These are phyloP conservation scores for Apodospora peruviana DNA, from an alignment of 495 filamentous ascomycete genomes.

Conservation along the genomic window DNA sequence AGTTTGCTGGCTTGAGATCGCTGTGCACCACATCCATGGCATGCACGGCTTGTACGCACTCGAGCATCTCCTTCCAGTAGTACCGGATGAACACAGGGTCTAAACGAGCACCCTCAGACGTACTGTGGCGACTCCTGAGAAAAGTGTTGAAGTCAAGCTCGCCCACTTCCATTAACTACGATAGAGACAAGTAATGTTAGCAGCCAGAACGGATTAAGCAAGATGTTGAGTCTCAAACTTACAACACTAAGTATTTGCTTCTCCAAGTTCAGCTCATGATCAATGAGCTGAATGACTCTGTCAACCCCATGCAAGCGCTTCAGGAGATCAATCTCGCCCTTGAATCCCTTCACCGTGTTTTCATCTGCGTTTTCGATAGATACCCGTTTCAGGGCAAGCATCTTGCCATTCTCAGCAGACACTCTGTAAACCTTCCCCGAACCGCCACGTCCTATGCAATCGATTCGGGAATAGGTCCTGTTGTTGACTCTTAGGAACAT, in stretches of 20 bases:
- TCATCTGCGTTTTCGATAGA: slow-evolving; percentile 88
- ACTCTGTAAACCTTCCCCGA: slow-evolving; percentile 93
- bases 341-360: slow-evolving; percentile 76
- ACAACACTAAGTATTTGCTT: slow-evolving; percentile 81
- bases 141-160: slow-evolving; percentile 92
- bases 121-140: slow-evolving; percentile 60
- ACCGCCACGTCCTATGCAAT: slow-evolving; percentile 85
- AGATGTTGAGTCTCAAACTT: slow-evolving; percentile 25
- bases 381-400: slow-evolving; percentile 89
- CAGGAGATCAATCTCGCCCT: slow-evolving; percentile 93
- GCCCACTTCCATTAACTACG: slow-evolving; percentile 89
- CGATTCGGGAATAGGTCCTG: slow-evolving; percentile 81
- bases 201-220: neutral
- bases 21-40: slow-evolving; percentile 87
- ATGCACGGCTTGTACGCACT: slow-evolving; percentile 87
- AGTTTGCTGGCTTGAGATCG: slow-evolving; percentile 93
- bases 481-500: slow-evolving; percentile 82
- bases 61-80: slow-evolving; percentile 99
- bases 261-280: slow-evolving; percentile 87
- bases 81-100: slow-evolving; percentile 89
- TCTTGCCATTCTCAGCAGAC: slow-evolving; percentile 92
- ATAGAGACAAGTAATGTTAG: slow-evolving; percentile 1
- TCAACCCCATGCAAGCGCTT: slow-evolving; percentile 76
- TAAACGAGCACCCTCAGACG: slow-evolving; percentile 67
- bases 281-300: slow-evolving; percentile 81